phyloP scores from a whole-genome alignment of 192 early-diverging fungal species.

The Linnemannia hyalina region DNA sequence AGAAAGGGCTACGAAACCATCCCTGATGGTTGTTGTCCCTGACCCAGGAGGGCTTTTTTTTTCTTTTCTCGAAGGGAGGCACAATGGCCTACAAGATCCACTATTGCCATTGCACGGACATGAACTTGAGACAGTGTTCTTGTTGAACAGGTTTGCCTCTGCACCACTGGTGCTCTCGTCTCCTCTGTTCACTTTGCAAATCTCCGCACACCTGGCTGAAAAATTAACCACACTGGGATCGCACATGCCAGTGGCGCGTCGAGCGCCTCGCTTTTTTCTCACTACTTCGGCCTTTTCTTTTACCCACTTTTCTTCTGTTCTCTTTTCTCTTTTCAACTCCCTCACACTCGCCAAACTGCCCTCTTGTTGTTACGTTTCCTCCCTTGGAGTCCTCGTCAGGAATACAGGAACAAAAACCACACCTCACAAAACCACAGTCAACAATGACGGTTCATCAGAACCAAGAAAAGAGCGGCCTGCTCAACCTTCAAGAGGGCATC shows the following conservation, averaged over 20 bases:
- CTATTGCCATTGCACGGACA: too few species aligned
- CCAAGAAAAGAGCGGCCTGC: not conserved
- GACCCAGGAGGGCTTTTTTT: not conserved
- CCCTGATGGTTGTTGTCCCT: not conserved
- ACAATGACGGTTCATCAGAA: constrained; percentile 14
- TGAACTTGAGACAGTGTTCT: too few species aligned
- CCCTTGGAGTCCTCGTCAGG: not conserved
- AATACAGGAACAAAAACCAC: not conserved
- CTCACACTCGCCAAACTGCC: too few species aligned
- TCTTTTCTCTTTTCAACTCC: not conserved
- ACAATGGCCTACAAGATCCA: too few species aligned
- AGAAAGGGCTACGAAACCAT: not conserved
- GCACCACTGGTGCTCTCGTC: too few species aligned
- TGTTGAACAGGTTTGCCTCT: too few species aligned
- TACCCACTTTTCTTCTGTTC: not conserved
- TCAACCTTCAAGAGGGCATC: not conserved
- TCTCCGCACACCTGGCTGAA: constrained; percentile 1
- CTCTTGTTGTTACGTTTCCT: too few species aligned
- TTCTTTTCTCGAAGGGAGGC: not conserved
- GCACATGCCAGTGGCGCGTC: constrained; percentile 6
- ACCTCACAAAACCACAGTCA: not conserved
- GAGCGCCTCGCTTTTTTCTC: not conserved
- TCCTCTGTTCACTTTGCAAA: not conserved
- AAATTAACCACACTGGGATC: not conserved
- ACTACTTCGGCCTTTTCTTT: not conserved